Percentiles rank a stretch among this genome's conserved stretches.
These are phyloP conservation scores for Gentiana macrophylla DNA, from an alignment of 257 asterid genomes.

Conservation along the genomic window DNA sequence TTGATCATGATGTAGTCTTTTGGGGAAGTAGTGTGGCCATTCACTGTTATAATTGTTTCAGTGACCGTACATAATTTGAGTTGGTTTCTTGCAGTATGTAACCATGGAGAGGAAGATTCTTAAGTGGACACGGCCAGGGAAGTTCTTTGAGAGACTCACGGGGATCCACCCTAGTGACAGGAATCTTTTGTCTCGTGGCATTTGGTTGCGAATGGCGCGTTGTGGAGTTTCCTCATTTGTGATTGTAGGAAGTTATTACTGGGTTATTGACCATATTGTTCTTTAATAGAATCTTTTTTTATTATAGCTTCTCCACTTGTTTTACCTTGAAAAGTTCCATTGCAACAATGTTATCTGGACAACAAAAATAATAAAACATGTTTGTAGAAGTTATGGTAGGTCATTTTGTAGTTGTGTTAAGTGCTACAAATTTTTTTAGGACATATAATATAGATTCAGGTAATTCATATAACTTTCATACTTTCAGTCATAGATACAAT, in stretches of 20 bases:
- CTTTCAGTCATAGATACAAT: too few relatives aligned
- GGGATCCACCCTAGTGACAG: slow-evolving; percentile 89
- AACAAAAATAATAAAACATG: too few relatives aligned
- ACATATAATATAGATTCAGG: too few relatives aligned
- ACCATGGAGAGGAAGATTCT: slow-evolving; percentile 78
- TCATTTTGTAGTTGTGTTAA: too few relatives aligned
- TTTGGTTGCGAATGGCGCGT: slow-evolving; percentile 78
- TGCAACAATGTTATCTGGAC: too few relatives aligned
- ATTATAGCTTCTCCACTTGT: too few relatives aligned
- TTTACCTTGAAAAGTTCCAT: too few relatives aligned
- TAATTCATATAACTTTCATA: too few relatives aligned
- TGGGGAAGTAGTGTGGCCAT: too few relatives aligned
- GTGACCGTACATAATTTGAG: not conserved
- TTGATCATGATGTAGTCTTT: too few relatives aligned
- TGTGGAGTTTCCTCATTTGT: slow-evolving; percentile 67
- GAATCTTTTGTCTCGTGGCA: slow-evolving; percentile 54
- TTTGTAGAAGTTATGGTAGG: too few relatives aligned
- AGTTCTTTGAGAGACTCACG: slow-evolving; percentile 68
- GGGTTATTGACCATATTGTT: slow-evolving; percentile 41
- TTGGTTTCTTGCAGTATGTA: slow-evolving; percentile 48
- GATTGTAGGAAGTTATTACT: slow-evolving; percentile 65
- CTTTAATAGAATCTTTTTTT: slow-evolving; percentile 6
- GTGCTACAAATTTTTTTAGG: too few relatives aligned
- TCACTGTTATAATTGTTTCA: not conserved
- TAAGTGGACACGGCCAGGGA: slow-evolving; percentile 69